Base-by-base conservation (phyloP, 2,329 filamentous ascomycete species). In the Microdochium trichocladiopsis region DNA sequence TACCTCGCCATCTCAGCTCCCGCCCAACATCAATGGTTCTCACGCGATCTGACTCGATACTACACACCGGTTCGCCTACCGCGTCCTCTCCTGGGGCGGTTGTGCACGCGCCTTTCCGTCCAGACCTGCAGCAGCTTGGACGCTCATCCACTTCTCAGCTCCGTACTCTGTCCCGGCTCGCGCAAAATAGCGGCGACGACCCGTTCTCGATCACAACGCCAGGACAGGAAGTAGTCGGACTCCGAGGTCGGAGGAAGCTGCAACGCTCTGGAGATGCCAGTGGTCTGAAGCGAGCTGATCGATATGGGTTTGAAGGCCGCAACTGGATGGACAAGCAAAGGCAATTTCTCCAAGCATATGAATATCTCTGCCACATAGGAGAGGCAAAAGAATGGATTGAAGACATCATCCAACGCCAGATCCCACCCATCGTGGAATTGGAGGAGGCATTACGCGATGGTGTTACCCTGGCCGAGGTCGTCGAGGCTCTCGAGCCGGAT, bases 381-480 rank as follows among this genome's bases (percentile, higher is more conserved):
- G 94, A 99, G 74, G 94, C 94, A 22, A 97, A 97, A 67, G 93
- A 97, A 70, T 99, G 94, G 94, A 96, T 99, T 58, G 94, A 99
- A 56, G 64, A 65, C 53, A 62, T 68, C 22, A 68, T 67, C 10
- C 63, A 63, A 41, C 56, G 60, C 25, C 63, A 66, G 50, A 90
- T 99, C 36, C 92, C 94, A 3, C 88, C 93, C 1, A 96, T 97
- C 60, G 88, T 99, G 22, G 86, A 96, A 66, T 74, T 99, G 1
- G 94, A 99, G 66, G 92, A 99, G 69, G 90, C 90, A 14, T 74
- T 99, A 43, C 82, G 94, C 58, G 87, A 99, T 66, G 95, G 94
- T 49, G 90, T 99, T 5, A 97, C 92, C 0, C 77, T 99, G 24
- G 95, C 95, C 10, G 93, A 99, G 68, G 82, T 97, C 22, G 93